Conservation (phyloP, 2,329 filamentous ascomycete genomes). For the Alternaria gansuensis region DNA sequence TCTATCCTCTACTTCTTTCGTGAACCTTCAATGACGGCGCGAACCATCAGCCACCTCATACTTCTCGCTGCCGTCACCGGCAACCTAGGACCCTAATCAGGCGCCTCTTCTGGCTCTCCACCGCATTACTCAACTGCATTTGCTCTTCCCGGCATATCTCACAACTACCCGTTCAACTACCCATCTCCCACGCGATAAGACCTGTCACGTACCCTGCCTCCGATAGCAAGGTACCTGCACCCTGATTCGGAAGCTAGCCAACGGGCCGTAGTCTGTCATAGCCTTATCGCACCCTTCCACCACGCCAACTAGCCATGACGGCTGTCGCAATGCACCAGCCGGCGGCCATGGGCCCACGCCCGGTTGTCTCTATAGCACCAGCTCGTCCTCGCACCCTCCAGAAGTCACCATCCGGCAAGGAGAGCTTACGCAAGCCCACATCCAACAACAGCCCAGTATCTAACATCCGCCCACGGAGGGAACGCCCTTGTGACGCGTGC, state of each 20-base stretch:
- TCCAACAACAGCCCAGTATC: slow-evolving; percentile 47
- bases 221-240: slow-evolving; percentile 28
- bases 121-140: slow-evolving; percentile 34
- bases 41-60: slow-evolving; percentile 55
- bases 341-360: slow-evolving; percentile 53
- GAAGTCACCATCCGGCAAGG: slow-evolving; percentile 55
- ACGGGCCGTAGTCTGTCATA: slow-evolving; percentile 44
- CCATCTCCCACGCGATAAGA: slow-evolving; percentile 52
- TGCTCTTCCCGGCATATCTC: slow-evolving; percentile 38
- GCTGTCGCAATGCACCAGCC: slow-evolving; percentile 52
- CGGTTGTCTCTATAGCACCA: slow-evolving; percentile 54
- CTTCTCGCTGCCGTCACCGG: slow-evolving; percentile 53
- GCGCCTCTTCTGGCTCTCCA: slow-evolving; percentile 15
- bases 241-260: slow-evolving; percentile 41
- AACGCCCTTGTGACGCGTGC: slow-evolving; percentile 70
- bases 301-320: slow-evolving; percentile 52
- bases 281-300: slow-evolving; percentile 35
- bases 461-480: slow-evolving; percentile 53
- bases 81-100: slow-evolving; percentile 48
- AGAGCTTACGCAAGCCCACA: slow-evolving; percentile 54
- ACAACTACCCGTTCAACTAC: slow-evolving; percentile 23
- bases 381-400: slow-evolving; percentile 55
- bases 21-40: slow-evolving; percentile 55
- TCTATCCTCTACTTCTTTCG: slow-evolving; percentile 21
- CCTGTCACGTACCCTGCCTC: slow-evolving; percentile 31